phyloP scores from a whole-genome alignment of 805 yeast species.

The Hanseniaspora meyeri region DNA sequence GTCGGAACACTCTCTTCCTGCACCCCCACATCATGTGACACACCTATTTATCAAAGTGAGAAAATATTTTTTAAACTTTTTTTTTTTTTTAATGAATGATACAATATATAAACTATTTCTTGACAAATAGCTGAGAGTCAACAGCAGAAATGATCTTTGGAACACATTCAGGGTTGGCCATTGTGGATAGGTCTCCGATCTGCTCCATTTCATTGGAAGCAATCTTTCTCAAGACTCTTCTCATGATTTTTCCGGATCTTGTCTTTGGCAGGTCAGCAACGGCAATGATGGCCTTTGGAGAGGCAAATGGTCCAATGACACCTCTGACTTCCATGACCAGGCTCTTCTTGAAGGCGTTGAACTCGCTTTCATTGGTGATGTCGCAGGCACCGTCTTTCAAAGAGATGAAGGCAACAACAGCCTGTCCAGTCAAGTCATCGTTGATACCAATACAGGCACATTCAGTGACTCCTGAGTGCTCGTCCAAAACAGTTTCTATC shows the following conservation, averaged over 20 bases:
- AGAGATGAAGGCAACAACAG: conserved; percentile 88
- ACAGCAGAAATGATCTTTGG: conserved; percentile 62
- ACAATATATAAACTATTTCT: conserved; percentile 12
- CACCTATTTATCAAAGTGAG: too few species aligned
- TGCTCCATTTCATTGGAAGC: conserved; percentile 85
- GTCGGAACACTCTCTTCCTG: not conserved
- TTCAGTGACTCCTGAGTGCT: conserved; percentile 72
- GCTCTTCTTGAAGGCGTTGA: conserved; percentile 54
- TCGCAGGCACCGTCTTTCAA: conserved; percentile 40
- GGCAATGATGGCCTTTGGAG: conserved; percentile 75
- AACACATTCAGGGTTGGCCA: conserved; percentile 77
- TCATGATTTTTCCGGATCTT: conserved; percentile 96
- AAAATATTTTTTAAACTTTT: too few species aligned
- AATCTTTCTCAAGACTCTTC: conserved; percentile 90
- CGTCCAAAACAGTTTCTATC: conserved; percentile 82
- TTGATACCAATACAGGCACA: conserved; percentile 93
- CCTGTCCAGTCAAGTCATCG: conserved; percentile 95
- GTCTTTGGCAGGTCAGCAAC: conserved; percentile 95
- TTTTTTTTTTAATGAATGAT: too few species aligned
- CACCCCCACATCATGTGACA: not conserved
- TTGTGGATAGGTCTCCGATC: conserved; percentile 83
- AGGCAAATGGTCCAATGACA: conserved; percentile 69
- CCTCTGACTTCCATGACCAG: conserved; percentile 80
- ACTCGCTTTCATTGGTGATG: conserved; percentile 26
- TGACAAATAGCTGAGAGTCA: conserved; percentile 30